A percentile compares a stretch with the other conserved stretches of the same genome.
Evolutionary conservation across 768 basidiomycete species (phyloP).

Genomic region (Psilocybe tampanensis): DNA sequence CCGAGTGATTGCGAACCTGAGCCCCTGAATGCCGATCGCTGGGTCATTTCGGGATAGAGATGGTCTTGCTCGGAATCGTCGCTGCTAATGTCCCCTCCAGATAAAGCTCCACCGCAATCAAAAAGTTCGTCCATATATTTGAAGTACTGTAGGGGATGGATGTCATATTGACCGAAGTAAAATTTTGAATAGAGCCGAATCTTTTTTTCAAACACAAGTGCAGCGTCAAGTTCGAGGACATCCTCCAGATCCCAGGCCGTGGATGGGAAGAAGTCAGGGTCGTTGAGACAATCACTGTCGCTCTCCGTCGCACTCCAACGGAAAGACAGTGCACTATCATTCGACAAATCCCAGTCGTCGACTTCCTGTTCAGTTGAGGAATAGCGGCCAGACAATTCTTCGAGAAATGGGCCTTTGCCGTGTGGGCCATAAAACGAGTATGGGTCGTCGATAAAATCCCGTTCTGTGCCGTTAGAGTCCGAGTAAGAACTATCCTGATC

Average conservation of each 20-base stretch:
- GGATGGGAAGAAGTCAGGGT: background rate
- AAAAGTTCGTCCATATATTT: background rate
- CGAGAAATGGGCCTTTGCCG: background rate
- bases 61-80: background rate
- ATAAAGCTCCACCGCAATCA: background rate
- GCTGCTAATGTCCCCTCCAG: background rate
- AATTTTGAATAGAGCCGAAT: too few relatives aligned
- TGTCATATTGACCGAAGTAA: too few relatives aligned
- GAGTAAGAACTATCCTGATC: background rate
- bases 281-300: background rate
- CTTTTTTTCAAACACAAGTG: too few relatives aligned
- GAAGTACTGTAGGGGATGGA: background rate
- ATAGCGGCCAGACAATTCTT: background rate
- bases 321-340: too few relatives aligned
- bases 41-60: background rate
- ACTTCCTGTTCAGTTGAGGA: background rate
- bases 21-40: background rate
- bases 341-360: background rate
- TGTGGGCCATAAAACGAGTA: background rate
- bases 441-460: background rate
- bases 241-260: background rate
- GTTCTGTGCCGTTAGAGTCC: background rate
- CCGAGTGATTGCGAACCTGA: too few relatives aligned
- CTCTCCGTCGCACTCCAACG: background rate
- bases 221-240: too few relatives aligned